These are phyloP conservation scores for Penicillium herquei DNA, from an alignment of 495 filamentous ascomycete genomes.

Conservation along the genomic window DNA sequence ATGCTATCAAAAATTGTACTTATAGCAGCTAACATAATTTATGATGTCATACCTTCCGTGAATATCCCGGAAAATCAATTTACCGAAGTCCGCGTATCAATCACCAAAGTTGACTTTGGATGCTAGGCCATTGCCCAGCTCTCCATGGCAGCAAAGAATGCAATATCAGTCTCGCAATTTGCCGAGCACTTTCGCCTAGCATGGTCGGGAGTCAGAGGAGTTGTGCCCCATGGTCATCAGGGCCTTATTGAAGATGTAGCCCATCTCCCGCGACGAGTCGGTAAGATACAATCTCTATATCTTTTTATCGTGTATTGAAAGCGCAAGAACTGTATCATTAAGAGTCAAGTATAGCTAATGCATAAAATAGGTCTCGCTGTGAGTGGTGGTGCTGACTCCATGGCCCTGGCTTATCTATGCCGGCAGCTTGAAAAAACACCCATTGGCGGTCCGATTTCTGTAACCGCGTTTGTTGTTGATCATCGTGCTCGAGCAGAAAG, in stretches of 20 bases:
- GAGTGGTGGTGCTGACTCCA: conserved; percentile 94
- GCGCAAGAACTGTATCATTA: background rate
- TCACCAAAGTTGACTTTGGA: conserved; percentile 3
- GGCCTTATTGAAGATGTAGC: background rate
- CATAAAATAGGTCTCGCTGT: conserved; percentile 67
- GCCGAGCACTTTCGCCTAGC: conserved; percentile 48
- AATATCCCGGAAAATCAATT: background rate
- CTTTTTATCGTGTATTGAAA: background rate
- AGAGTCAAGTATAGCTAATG: conserved; percentile 1
- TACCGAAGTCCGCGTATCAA: background rate
- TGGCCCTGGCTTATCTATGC: conserved; percentile 84
- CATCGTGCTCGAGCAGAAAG: conserved; percentile 72
- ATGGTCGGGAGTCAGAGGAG: conserved; percentile 39
- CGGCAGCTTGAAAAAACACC: conserved; percentile 34
- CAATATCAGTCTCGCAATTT: conserved; percentile 54
- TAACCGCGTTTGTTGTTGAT: conserved; percentile 74
- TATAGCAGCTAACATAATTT: too few species aligned
- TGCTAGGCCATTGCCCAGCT: background rate
- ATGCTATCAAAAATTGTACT: too few species aligned
- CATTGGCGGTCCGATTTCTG: conserved; percentile 29
- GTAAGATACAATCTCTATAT: conserved; percentile 13
- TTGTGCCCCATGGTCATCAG: background rate
- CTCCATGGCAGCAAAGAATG: conserved; percentile 20
- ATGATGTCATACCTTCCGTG: too few species aligned
- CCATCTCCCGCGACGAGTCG: conserved; percentile 10